phyloP scores from a whole-genome alignment of 306 rosid genomes.

The Betula pendula region DNA sequence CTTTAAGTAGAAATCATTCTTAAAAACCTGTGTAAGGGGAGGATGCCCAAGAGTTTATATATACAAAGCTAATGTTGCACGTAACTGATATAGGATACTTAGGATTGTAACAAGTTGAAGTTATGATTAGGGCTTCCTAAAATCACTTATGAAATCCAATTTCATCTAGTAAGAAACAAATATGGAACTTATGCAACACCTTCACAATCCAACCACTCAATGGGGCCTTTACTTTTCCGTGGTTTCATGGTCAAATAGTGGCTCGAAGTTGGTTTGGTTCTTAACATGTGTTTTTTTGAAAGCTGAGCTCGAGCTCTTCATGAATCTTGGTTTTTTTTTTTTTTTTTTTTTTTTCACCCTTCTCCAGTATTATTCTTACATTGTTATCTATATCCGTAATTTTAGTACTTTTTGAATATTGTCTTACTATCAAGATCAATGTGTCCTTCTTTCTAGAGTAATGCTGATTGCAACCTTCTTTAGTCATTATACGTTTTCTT shows the following conservation, averaged over 20 bases:
- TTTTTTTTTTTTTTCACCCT: background rate
- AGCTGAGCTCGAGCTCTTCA: background rate
- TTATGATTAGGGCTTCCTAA: no score
- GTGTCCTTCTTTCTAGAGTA: background rate
- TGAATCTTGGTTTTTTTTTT: background rate
- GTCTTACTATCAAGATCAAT: background rate
- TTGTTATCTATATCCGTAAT: background rate
- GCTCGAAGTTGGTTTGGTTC: background rate
- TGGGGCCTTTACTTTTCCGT: no score
- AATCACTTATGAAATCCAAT: no score
- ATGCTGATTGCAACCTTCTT: background rate
- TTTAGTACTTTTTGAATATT: background rate
- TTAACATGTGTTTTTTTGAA: background rate
- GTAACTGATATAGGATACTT: no score
- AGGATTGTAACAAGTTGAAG: no score
- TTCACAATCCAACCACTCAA: no score
- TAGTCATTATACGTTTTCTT: background rate
- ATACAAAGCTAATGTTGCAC: no score
- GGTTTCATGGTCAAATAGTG: background rate
- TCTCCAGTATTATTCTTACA: background rate
- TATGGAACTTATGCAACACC: no score
- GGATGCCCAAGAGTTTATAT: no score
- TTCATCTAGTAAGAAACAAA: no score
- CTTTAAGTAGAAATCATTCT: no score
- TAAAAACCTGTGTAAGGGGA: no score